Percentiles rank a stretch among this genome's conserved stretches.
These are phyloP conservation scores for Physcia stellaris DNA, from an alignment of 495 filamentous ascomycete genomes.

Conservation along the genomic window DNA sequence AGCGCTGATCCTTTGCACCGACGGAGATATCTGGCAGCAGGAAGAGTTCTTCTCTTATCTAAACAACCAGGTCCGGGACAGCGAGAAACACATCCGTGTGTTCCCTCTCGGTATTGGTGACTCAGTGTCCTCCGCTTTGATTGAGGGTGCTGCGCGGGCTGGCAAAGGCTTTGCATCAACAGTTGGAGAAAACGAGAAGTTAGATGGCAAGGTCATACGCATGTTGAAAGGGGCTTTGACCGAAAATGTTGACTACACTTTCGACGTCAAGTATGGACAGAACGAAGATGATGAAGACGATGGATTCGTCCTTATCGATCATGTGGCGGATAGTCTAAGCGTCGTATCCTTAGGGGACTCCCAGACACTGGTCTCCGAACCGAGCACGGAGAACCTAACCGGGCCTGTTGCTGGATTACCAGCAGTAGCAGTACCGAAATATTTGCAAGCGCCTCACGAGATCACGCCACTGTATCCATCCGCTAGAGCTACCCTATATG, in stretches of 20 bases:
- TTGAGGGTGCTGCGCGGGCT: conserved; percentile 53
- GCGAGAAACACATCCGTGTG: conserved; percentile 40
- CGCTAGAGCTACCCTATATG: conserved; percentile 46
- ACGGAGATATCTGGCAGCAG: conserved; percentile 55
- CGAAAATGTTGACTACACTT: conserved; percentile 43
- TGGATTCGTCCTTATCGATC: conserved; percentile 1
- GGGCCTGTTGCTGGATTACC: conserved; percentile 33
- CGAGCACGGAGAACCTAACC: conserved; percentile 10
- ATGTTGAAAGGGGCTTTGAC: conserved; percentile 58
- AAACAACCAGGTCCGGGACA: conserved; percentile 30
- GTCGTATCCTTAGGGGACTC: conserved; percentile 12
- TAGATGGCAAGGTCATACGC: conserved; percentile 49
- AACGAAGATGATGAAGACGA: conserved; percentile 17
- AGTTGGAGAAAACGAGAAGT: conserved; percentile 41
- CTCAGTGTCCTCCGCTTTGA: conserved; percentile 45
- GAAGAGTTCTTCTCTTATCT: conserved; percentile 40
- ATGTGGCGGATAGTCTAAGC: conserved; percentile 1
- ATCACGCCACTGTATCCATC: conserved; percentile 54
- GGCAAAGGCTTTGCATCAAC: conserved; percentile 55
- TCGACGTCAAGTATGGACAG: conserved; percentile 47
- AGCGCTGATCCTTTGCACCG: conserved; percentile 57
- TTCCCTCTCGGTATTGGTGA: conserved; percentile 55
- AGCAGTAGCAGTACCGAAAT: conserved; percentile 31
- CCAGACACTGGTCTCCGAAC: conserved; percentile 25
- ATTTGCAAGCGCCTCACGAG: conserved; percentile 46